Conservation (phyloP, 768 basidiomycete species). For the Boletus reticulatus region DNA sequence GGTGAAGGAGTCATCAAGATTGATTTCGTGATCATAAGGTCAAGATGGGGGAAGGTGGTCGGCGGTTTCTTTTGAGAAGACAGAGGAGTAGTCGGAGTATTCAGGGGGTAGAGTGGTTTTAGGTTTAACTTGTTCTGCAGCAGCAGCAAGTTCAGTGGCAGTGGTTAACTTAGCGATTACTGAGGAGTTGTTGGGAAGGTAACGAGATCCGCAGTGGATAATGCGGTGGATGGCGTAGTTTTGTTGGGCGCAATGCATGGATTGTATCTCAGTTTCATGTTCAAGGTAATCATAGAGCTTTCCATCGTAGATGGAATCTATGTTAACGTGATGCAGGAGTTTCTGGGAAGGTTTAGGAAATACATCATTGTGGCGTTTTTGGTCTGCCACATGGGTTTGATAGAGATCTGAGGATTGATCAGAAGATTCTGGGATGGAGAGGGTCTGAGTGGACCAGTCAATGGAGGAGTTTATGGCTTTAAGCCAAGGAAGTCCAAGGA, state of each 20-base stretch:
- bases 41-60: neutral
- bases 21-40: neutral
- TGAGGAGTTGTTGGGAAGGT: too few relatives aligned
- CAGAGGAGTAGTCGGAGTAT: neutral
- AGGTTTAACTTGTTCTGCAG: neutral
- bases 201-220: too few relatives aligned
- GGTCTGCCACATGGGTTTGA: too few relatives aligned
- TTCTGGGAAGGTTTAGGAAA: too few relatives aligned
- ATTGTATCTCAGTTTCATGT: too few relatives aligned
- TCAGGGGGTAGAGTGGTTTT: neutral
- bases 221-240: too few relatives aligned
- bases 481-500: neutral
- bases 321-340: too few relatives aligned
- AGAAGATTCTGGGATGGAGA: neutral
- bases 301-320: too few relatives aligned
- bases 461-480: neutral
- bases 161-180: neutral
- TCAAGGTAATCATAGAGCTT: too few relatives aligned
- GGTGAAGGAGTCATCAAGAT: neutral
- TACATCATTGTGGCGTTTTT: too few relatives aligned
- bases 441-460: too few relatives aligned
- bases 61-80: neutral
- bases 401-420: neutral
- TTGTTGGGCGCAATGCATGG: too few relatives aligned
- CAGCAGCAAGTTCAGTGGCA: neutral